phyloP scores from a whole-genome alignment of 257 asterid species.

The Cordia subcordata region DNA sequence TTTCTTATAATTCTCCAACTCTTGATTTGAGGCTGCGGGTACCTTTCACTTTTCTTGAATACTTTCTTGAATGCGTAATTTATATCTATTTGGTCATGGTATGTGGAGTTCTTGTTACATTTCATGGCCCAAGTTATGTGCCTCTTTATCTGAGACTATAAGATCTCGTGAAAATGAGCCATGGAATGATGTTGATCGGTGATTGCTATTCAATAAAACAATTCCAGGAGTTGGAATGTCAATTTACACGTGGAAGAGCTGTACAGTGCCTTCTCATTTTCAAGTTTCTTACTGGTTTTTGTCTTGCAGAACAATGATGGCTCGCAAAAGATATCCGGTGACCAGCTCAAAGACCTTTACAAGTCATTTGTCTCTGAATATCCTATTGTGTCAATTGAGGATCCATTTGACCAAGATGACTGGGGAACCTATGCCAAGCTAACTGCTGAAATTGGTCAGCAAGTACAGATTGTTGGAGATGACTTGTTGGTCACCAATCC shows the following conservation, averaged over 20 bases:
- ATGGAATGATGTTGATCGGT: background rate
- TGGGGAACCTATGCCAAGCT: conserved; percentile 87
- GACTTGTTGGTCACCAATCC: conserved; percentile 97
- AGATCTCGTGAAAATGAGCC: too few relatives aligned
- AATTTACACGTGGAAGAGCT: too few relatives aligned
- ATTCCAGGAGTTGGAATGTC: too few relatives aligned
- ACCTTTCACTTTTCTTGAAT: background rate
- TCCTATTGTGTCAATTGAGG: conserved; percentile 95
- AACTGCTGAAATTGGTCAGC: conserved; percentile 66
- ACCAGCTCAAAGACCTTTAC: conserved; percentile 87
- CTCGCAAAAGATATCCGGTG: conserved; percentile 78
- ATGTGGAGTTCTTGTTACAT: too few relatives aligned
- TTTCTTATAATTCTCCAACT: background rate
- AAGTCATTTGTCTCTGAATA: conserved; percentile 78
- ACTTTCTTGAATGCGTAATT: too few relatives aligned
- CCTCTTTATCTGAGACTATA: background rate
- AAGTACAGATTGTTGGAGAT: conserved; percentile 96
- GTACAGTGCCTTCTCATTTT: too few relatives aligned
- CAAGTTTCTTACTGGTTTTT: background rate
- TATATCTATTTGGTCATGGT: too few relatives aligned
- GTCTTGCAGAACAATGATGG: conserved; percentile 76
- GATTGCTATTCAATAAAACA: background rate
- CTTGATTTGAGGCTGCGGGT: background rate
- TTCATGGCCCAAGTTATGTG: too few relatives aligned
- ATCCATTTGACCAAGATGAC: conserved; percentile 99